phyloP scores from a whole-genome alignment of 192 early-diverging fungal genomes.

The Backusella morwellensis region DNA sequence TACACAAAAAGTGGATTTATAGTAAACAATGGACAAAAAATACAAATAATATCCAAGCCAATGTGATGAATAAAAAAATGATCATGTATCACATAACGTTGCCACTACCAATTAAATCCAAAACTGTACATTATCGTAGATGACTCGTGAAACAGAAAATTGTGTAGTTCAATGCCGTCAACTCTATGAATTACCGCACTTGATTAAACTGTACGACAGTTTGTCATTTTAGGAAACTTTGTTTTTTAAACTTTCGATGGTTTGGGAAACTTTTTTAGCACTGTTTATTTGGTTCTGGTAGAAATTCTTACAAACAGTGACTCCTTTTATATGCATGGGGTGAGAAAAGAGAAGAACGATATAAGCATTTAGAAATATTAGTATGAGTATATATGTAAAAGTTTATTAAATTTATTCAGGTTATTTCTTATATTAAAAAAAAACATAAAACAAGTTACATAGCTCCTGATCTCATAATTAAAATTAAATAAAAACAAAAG shows the following conservation, averaged over 20 bases:
- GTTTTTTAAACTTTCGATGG: conserved; percentile 6
- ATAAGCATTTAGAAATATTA: background rate
- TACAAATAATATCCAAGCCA: background rate
- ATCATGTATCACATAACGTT: conserved; percentile 9
- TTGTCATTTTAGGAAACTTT: conserved; percentile 9
- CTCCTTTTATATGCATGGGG: background rate
- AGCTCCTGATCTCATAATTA: background rate
- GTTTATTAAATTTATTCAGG: background rate
- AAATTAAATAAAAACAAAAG: background rate
- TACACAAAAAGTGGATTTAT: background rate
- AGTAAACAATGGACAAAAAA: background rate
- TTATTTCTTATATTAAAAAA: background rate
- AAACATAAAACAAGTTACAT: background rate
- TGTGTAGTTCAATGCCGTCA: conserved; percentile 3
- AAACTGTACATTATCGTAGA: conserved; percentile 6
- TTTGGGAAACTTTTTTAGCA: background rate
- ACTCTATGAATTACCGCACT: background rate
- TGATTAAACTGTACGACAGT: conserved; percentile 4
- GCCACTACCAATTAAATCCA: conserved; percentile 6
- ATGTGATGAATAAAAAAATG: conserved; percentile 4
- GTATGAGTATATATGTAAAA: background rate
- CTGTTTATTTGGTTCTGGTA: conserved; percentile 9
- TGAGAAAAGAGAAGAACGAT: conserved; percentile 1
- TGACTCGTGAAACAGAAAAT: conserved; percentile 2
- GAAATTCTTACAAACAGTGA: conserved; percentile 6